Percentiles rank a stretch among this genome's conserved stretches.
Conservation (phyloP, 768 basidiomycete genomes). For the Mycena indigotica region DNA sequence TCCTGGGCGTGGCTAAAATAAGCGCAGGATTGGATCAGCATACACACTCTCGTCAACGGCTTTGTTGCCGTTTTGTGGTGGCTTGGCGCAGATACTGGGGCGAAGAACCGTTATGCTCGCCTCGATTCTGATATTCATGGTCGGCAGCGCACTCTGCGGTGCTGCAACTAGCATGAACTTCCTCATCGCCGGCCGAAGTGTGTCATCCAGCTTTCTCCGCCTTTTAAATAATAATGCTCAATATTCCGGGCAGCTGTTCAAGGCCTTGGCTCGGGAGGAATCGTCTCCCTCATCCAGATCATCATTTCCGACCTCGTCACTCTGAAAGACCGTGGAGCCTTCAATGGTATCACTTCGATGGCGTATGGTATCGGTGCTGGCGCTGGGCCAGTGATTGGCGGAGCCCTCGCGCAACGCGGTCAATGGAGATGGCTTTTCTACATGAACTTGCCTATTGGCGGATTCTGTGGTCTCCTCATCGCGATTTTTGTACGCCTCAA, state of each 20-base stretch:
- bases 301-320: conserved; percentile 50
- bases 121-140: conserved; percentile 37
- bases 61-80: not conserved
- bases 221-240: not conserved
- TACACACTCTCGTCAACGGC: not conserved
- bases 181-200: conserved; percentile 44
- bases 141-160: too few relatives aligned
- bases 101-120: conserved; percentile 35
- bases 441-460: conserved; percentile 2
- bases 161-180: conserved; percentile 41
- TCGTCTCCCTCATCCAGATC: conserved; percentile 41
- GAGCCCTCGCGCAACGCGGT: conserved; percentile 31
- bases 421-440: conserved; percentile 48
- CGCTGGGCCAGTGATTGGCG: conserved; percentile 40
- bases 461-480: not conserved
- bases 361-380: conserved; percentile 34
- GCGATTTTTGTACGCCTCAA: conserved; percentile 29
- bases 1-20: too few relatives aligned
- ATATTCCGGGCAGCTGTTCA: conserved; percentile 35
- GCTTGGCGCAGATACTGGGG: conserved; percentile 33
- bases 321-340: conserved; percentile 45
- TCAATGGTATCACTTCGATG: conserved; percentile 42
- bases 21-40: too few relatives aligned
- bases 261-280: conserved; percentile 44
- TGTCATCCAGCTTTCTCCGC: not conserved